A percentile compares a stretch with the other conserved stretches of the same genome.
Conservation (phyloP, 2,329 filamentous ascomycete species). For the Colletotrichum sp. region DNA sequence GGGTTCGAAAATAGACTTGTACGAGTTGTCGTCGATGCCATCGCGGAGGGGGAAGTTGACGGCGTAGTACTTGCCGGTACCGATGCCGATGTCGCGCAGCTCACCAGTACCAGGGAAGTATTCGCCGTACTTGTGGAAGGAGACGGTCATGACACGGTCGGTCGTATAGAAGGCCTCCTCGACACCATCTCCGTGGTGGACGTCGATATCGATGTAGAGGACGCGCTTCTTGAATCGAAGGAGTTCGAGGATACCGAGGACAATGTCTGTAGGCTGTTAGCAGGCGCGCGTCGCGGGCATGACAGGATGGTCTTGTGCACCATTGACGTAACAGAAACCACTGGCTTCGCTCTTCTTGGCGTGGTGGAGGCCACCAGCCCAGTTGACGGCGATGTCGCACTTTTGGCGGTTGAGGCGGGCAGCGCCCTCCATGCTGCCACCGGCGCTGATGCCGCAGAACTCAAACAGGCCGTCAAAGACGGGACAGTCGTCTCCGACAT, state of each 20-base stretch:
- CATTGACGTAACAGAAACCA: constrained; percentile 98
- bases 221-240: constrained; percentile 90
- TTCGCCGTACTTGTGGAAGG: constrained; percentile 96
- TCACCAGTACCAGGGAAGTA: constrained; percentile 95
- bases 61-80: constrained; percentile 85
- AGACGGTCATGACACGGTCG: constrained; percentile 90
- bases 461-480: constrained; percentile 98
- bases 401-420: constrained; percentile 88
- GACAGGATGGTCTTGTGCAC: constrained; percentile 42
- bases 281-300: too few species aligned
- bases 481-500: constrained; percentile 95
- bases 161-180: constrained; percentile 94
- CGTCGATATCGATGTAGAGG: constrained; percentile 97
- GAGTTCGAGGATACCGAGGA: constrained; percentile 91
- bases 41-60: constrained; percentile 93
- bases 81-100: constrained; percentile 84
- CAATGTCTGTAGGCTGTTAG: constrained; percentile 72
- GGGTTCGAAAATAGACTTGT: constrained; percentile 90
- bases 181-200: constrained; percentile 92
- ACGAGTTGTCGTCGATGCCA: constrained; percentile 88
- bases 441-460: constrained; percentile 93
- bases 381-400: constrained; percentile 97
- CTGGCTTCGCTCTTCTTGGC: constrained; percentile 96
- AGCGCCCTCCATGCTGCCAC: constrained; percentile 92
- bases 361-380: constrained; percentile 96